A percentile compares a stretch with the other conserved stretches of the same genome.
These are phyloP conservation scores for Musa schizocarpa DNA, from an alignment of 176 grass and related monocot genomes.

Conservation along the genomic window DNA sequence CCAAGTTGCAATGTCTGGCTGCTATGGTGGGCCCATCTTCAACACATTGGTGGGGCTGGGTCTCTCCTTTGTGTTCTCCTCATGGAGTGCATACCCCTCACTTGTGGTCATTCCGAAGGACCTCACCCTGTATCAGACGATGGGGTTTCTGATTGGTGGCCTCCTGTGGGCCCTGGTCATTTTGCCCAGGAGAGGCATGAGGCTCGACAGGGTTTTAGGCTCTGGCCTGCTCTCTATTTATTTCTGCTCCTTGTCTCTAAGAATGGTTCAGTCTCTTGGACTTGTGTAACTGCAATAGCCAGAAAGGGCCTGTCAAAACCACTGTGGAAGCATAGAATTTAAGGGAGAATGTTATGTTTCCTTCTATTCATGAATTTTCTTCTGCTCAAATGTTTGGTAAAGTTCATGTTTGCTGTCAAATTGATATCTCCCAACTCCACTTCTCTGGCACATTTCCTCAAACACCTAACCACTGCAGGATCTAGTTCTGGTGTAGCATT, in stretches of 20 bases:
- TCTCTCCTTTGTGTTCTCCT: slow-evolving; percentile 34
- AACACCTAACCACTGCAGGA: no score
- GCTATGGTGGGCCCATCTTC: slow-evolving; percentile 66
- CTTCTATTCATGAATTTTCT: no score
- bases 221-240: slow-evolving; percentile 50
- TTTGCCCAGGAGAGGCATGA: slow-evolving; percentile 42
- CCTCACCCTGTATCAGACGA: slow-evolving; percentile 22
- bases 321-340: no score
- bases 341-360: no score
- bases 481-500: no score
- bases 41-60: slow-evolving; percentile 51
- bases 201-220: slow-evolving; percentile 35
- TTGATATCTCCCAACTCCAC: no score
- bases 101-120: slow-evolving; percentile 24
- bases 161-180: slow-evolving; percentile 40
- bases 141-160: slow-evolving; percentile 29
- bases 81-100: slow-evolving; percentile 27
- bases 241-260: slow-evolving; percentile 34
- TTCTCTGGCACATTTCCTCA: no score
- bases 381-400: no score
- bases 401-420: no score
- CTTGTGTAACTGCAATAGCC: neutral
- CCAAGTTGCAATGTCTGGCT: slow-evolving; percentile 49
- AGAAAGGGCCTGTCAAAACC: no score
- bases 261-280: slow-evolving; percentile 28